Evolutionary conservation across 805 yeast genomes (phyloP), one percentile per base, ranked within the genome.

Genomic region (Monosporozyma yasuniensis): DNA sequence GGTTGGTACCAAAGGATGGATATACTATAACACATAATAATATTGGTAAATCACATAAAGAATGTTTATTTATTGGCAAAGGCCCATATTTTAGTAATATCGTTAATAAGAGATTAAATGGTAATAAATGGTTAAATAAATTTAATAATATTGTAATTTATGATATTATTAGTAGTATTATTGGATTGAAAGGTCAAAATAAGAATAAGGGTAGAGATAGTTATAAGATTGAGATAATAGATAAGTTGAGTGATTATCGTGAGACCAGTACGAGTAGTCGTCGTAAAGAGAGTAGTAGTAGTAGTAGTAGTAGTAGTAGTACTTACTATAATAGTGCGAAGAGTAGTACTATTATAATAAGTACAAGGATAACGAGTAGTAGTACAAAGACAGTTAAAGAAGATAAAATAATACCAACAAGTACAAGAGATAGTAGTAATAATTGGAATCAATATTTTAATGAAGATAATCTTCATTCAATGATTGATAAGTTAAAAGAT

Each of bases 121-220:
- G 19, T 16, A 32, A 32, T 19, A 19, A 35, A 10, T 32, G 14
- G 12, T 21, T 30, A 4, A 10, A 96, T 3, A 5, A 10, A 21
- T 84, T 90, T 58, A 68, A 73, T 10, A 91, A 88, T 63, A 71
- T 76, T 12, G 86, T 88, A 52, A 73, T 90, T 4, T 90, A 87
- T 66, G 79, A 83, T 55, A 73, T 90, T 22, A 52, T 90, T 2
- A 84, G 96, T 66, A 84, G 84, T 14, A 72, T 84, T 1, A 66
- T 86, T 49, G 68, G 68, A n/a, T 18, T 38, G 8, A 38, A 27
- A 12, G 28, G 5, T 10, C 27, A 38, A 12, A 42, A 46, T 18
- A 28, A 25, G 8, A 38, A 39, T 12, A 6, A 27, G 11, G 46
- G 12, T 19, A 44, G 18, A 21, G 46, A 44, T 32, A 4, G 16